phyloP scores from a whole-genome alignment of 78 protist species.

The Reticulomyxa filosa region DNA sequence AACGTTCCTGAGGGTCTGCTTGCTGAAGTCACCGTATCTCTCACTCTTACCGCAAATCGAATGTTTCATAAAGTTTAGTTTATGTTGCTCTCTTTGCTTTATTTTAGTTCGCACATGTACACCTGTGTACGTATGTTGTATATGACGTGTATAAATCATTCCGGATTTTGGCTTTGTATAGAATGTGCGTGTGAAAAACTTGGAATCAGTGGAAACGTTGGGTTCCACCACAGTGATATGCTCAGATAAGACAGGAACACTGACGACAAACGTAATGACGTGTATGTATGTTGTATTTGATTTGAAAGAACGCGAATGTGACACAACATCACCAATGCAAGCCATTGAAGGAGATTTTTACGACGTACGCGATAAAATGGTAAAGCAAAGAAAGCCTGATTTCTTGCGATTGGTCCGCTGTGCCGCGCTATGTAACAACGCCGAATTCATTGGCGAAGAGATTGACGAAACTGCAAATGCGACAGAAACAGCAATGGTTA shows the following conservation, averaged over 20 bases:
- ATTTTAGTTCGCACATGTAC: too few relatives aligned
- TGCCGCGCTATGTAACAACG: constrained; percentile 29
- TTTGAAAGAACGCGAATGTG: constrained; percentile 69
- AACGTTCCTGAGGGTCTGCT: constrained; percentile 50
- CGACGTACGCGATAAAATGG: neutral
- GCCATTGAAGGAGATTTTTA: too few relatives aligned
- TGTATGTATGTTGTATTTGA: constrained; percentile 36
- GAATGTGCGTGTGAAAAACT: constrained; percentile 33
- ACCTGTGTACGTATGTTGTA: too few relatives aligned
- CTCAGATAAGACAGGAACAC: constrained; percentile 56
- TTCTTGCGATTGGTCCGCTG: constrained; percentile 7
- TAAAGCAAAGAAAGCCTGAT: neutral
- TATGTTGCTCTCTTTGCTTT: too few relatives aligned
- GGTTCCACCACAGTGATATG: constrained; percentile 30
- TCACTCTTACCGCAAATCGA: constrained; percentile 44
- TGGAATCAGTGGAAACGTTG: constrained; percentile 40
- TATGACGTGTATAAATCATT: too few relatives aligned
- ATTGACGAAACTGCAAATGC: neutral
- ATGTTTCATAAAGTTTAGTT: constrained; percentile 49
- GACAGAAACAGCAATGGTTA: constrained; percentile 50
- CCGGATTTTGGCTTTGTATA: too few relatives aligned
- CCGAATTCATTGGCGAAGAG: constrained; percentile 24
- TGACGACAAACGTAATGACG: constrained; percentile 54
- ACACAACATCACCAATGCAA: too few relatives aligned
- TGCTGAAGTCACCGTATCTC: constrained; percentile 34